Evolutionary conservation across 2,329 filamentous ascomycete species (phyloP).

Genomic region (Neodidymelliopsis sp.): DNA sequence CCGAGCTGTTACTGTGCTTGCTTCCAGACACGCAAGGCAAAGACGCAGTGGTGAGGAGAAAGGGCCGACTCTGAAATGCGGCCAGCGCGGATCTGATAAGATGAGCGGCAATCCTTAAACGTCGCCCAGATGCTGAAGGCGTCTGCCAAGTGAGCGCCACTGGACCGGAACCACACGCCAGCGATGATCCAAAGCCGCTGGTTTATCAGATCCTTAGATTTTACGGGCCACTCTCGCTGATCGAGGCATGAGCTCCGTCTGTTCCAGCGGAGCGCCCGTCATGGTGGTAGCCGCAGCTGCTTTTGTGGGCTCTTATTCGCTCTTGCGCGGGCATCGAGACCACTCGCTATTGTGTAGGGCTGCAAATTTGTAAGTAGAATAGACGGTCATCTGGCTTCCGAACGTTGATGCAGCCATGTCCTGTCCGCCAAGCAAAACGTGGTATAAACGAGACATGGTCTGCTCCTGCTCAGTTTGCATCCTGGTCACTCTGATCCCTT

Average conservation of each 20-base stretch:
- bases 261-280: conserved; percentile 3
- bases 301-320: conserved; percentile 7
- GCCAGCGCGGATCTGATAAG: conserved; percentile 10
- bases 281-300: conserved; percentile 1
- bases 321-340: conserved; percentile 2
- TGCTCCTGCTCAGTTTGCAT: conserved; percentile 1
- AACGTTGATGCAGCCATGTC: conserved; percentile 2
- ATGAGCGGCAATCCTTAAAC: conserved; percentile 2
- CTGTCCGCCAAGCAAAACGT: conserved; percentile 3
- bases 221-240: not conserved
- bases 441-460: not conserved
- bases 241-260: conserved; percentile 4
- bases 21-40: not conserved
- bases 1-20: not conserved
- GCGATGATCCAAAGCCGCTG: not conserved
- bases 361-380: conserved; percentile 6
- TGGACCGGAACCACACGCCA: conserved; percentile 4
- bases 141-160: conserved; percentile 13
- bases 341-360: not conserved
- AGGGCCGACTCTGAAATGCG: not conserved
- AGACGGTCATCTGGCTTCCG: not conserved
- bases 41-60: not conserved
- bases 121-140: not conserved
- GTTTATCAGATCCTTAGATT: conserved; percentile 10
- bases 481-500: not conserved